Base-by-base conservation (phyloP, 352 stramenopile species). In the Phytophthora sp. region DNA sequence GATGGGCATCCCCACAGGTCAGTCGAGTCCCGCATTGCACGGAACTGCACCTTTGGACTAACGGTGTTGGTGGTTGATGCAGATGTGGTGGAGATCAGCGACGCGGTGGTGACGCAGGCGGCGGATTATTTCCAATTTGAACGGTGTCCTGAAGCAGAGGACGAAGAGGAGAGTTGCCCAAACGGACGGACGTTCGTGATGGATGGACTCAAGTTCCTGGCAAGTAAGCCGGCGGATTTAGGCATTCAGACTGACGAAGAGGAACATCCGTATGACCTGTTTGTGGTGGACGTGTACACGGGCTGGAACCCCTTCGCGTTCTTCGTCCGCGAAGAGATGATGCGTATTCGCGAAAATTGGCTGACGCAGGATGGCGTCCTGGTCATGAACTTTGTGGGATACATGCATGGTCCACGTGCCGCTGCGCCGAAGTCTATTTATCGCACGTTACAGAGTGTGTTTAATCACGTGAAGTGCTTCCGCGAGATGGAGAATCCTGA, bases 51-150 rank as follows among this genome's bases (percentile, higher is more conserved):
- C 23, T 26, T 46, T 34, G 17, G n/a, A 35, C 43, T 54, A 20
- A 38, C 42, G 21, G 21, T 34, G 39, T 35, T 6, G 10, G 4
- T 23, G 18, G 8, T 27, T 45, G 13, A 2, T 61, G n/a, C 15
- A 78, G 84, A 93, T 65, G 84, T 90, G 15, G 77, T 91, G 27
- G 84, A 93, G 66, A 90, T 93, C 66, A 93, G 82, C 48, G 54
- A 74, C 12, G 76, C 78, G 0, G 82, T 91, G 18, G 82, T 89
- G 59, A 72, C 67, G 7, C 79, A 89, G 41, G 84, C 84, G 0
- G 53, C 76, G n/a, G 67, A 81, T 38, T 84, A 87, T 53, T 93
- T 93, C 64, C 78, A 87, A 53, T 93, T 91, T 54, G 70, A 90
- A 48, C 66, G 63, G 26, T 93, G 84, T 32, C 44, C 64, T 13